Base-by-base conservation (phyloP, 495 filamentous ascomycete genomes). In the Cercophora samala region DNA sequence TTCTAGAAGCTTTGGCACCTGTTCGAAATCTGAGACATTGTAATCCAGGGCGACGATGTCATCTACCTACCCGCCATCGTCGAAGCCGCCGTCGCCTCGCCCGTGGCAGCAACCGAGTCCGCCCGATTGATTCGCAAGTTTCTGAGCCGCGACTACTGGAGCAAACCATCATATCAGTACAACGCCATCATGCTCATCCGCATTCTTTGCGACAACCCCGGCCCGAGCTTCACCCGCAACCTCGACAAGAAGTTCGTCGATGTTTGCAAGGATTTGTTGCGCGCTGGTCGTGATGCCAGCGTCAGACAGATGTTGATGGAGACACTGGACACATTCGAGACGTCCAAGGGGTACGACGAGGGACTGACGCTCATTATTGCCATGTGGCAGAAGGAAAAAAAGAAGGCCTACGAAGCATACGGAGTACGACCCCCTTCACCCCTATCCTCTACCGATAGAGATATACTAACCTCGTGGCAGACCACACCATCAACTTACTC, bases 141-240 rank as follows among this genome's bases (percentile, higher is more conserved):
- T 73, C 83, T 99, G 54, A 83, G 86, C 52, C 86, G 84, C 53
- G 90, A 93, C 58, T 85, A 89, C 74, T 76, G 72, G 70, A 66
- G 63, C 51, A 74, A 72, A 81, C 86, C 88, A 21, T 85, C 90
- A 66, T 86, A 88, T 52, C 95, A 98, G 79, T 97, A 97, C 82
- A 97, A 98, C 80, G 90, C 91, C 62, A 90, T 98, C 70, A 99
- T 98, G 96, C 84, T 99, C 60, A 85, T 93, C 64, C 89, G 95
- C 53, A 99, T 99, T 73, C 82, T 99, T 42, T 82, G 85, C 64
- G 93, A 98, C 75, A 97, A 99, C 76, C 95, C 95, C 0, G 96
- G 95, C 24, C 84, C 82, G 65, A 91, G 88, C 18, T 98, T 99
- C 75, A 95, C 93, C 11, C 84, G 89, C 64, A 93, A 96, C 74